Conservation (phyloP, 257 asterid genomes). For the Henckelia pumila region DNA sequence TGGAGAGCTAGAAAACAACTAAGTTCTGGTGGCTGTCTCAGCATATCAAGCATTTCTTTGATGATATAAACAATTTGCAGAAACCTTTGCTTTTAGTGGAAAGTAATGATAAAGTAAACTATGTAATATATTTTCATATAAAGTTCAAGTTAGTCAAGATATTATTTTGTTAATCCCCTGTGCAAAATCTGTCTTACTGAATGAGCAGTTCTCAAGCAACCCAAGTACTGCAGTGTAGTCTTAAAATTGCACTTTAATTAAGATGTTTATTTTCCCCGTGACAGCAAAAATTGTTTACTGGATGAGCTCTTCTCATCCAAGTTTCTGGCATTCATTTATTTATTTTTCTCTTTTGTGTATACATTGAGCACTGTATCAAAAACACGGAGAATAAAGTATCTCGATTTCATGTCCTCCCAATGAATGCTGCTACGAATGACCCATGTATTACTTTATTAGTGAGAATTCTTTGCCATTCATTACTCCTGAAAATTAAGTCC, state of each 20-base stretch:
- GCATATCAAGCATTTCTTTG: not conserved
- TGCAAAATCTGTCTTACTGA: not conserved
- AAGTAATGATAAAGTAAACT: not conserved
- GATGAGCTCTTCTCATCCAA: not conserved
- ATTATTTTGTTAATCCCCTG: not conserved
- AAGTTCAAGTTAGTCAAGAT: not conserved
- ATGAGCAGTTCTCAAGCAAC: not conserved
- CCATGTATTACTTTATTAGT: not conserved
- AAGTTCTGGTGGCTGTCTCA: not conserved
- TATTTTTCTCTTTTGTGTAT: too few species aligned
- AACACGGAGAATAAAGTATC: not conserved
- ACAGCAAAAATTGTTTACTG: not conserved
- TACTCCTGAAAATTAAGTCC: not conserved
- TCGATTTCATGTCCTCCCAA: not conserved
- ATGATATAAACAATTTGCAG: not conserved
- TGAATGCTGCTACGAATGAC: slow-evolving; percentile 5
- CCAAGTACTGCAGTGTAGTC: not conserved
- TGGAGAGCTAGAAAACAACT: not conserved
- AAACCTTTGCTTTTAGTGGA: not conserved
- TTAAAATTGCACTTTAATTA: not conserved
- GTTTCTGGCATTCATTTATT: not conserved
- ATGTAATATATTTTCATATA: not conserved
- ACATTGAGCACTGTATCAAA: not conserved
- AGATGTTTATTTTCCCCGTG: not conserved
- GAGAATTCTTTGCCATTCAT: not conserved